Percentiles rank a stretch among this genome's conserved stretches.
phyloP scores from a whole-genome alignment of 108 stramenopile species.

The Stephanodiscus triporus region DNA sequence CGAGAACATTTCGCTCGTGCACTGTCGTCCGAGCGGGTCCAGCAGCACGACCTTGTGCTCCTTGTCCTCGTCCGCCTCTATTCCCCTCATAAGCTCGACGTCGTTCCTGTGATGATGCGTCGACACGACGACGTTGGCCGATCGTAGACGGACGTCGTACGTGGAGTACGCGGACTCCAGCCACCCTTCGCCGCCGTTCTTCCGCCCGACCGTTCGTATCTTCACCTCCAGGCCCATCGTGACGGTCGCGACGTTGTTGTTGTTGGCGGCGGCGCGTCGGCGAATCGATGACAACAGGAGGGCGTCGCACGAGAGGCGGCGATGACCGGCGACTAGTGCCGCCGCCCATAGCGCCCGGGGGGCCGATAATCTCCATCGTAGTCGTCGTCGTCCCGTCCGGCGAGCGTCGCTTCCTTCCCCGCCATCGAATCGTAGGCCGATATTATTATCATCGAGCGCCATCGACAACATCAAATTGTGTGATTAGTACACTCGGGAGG shows the following conservation, averaged over 20 bases:
- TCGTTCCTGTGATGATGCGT: constrained; percentile 92
- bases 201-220: constrained; percentile 84
- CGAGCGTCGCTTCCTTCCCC: no score
- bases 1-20: constrained; percentile 77
- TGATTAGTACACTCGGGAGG: no score
- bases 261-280: neutral
- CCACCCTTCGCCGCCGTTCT: constrained; percentile 76
- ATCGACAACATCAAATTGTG: no score
- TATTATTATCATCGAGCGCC: no score
- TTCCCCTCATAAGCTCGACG: constrained; percentile 74
- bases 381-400: no score
- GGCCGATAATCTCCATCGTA: no score
- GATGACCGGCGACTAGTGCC: neutral
- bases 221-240: constrained; percentile 73
- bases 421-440: no score
- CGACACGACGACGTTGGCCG: constrained; percentile 64
- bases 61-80: constrained; percentile 58
- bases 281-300: no score
- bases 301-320: no score
- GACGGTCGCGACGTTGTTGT: no score
- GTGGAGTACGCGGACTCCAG: constrained; percentile 73
- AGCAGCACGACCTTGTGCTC: constrained; percentile 71
- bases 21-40: constrained; percentile 70
- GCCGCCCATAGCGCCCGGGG: no score
- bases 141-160: constrained; percentile 70